Base-by-base conservation (phyloP, 2,329 filamentous ascomycete species). In the Sarocladium kiliense region DNA sequence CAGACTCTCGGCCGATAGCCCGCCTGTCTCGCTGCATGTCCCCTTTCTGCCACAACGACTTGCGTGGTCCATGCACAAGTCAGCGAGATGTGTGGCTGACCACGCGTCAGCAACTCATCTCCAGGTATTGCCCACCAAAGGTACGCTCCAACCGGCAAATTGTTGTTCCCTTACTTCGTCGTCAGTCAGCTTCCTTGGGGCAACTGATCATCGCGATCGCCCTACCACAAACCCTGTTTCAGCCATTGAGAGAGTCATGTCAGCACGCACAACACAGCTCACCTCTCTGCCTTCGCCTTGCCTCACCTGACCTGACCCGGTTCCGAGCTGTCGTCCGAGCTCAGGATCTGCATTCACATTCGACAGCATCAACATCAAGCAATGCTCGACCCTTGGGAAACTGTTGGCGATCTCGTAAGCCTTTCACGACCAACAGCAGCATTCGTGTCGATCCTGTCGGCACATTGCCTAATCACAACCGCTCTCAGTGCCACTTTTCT, bases 191-290 rank as follows among this genome's bases (percentile, higher is more conserved):
- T 27, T 9, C 23, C 18, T 11, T 23, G 25, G 18, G 44, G 44
- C 25, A 30, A 47, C 27, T 47, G 44, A 47, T 47, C 44, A 30
- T 47, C 44, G 5, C 44, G 44, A 47, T 27, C 44, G 44, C 23
- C 44, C 25, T 47, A 7, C 44, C n/a, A 3, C 14, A 10, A 11
- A 10, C 44, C 44, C 44, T 30, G 23, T 12, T 27, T 30, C n/a
- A 30, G 14, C 41, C n/a, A 12, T 30, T 21, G 44, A 32, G 12
- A 6, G 12, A 7, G 21, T 23, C 25, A n/a, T 47, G 44, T 26
- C 44, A 47, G 44, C 25, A 47, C 25, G 44, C 36, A 47, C 23
- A 30, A 21, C 47, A 10, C n/a, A 16, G n/a, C 47, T 21, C 25
- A 18, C 12, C 27, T 36, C 10, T 6, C 10, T 23, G 11, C 25